Conservation (phyloP, 768 basidiomycete species). For the Lentinula guzmanii region DNA sequence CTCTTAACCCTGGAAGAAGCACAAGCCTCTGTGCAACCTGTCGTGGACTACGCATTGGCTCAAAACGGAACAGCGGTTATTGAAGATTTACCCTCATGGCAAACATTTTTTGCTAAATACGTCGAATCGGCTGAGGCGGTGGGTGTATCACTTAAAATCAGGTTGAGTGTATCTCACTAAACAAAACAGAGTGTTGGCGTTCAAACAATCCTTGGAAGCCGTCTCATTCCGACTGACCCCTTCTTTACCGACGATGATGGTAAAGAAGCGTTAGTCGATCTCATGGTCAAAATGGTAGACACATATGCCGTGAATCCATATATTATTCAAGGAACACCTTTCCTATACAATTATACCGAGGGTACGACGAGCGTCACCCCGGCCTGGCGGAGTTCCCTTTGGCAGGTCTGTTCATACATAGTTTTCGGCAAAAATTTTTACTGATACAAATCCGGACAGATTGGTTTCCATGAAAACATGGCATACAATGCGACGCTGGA, state of each 20-base stretch:
- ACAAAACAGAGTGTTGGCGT: slow-evolving; percentile 16
- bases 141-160: background rate
- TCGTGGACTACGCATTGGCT: slow-evolving; percentile 19
- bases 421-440: background rate
- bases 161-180: background rate
- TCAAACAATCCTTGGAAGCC: slow-evolving; percentile 18
- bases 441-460: slow-evolving; percentile 2
- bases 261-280: slow-evolving; percentile 13
- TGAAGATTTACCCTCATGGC: slow-evolving; percentile 23
- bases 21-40: slow-evolving; percentile 17
- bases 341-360: slow-evolving; percentile 13
- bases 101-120: slow-evolving; percentile 25
- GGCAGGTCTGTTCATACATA: slow-evolving; percentile 12
- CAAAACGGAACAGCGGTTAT: slow-evolving; percentile 22
- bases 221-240: slow-evolving; percentile 18
- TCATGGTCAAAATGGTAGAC: slow-evolving; percentile 6
- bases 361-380: slow-evolving; percentile 16
- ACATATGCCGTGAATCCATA: slow-evolving; percentile 14
- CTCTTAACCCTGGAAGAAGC: slow-evolving; percentile 20
- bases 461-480: slow-evolving; percentile 12
- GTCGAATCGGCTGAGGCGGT: slow-evolving; percentile 18
- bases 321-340: slow-evolving; percentile 13
- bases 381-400: slow-evolving; percentile 15
- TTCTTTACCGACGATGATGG: slow-evolving; percentile 17
- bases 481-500: slow-evolving; percentile 14